Base-by-base conservation (phyloP, 2,329 filamentous ascomycete genomes). In the Allantophomopsis lycopodina region DNA sequence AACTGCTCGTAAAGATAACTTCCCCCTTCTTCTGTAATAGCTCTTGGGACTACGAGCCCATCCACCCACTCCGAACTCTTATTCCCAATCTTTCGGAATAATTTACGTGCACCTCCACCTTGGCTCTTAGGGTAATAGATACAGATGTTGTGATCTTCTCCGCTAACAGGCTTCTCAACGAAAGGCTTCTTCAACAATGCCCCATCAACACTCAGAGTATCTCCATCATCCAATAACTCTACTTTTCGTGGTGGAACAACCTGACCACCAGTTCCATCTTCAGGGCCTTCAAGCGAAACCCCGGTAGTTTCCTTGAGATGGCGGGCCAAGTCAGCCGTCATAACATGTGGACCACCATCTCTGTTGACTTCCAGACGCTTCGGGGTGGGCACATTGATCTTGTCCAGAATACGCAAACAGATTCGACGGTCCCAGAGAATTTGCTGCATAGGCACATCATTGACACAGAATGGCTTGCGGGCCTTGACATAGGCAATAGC, bases 1-100 rank as follows among this genome's bases (percentile, higher is more conserved):
- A 98, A 98, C 57, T 94, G 87, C 59, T 98, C 91, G 59, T 96
- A 98, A 45, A 98, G 76, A 64, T 89, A 98, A 58, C 88, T 96
- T 53, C 82, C 77, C 15, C 70, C 70, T 1, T 77, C 74, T 49
- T 96, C 86, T 1, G 81, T 81, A 44, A 96, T 81, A 38, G 80
- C 86, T 31, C 88, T 71, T 10, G 91, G 91, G 14, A 83, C 62
- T 13, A 65, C 74, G 43, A 98, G 70, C 10, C 79, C 78, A 13
- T 82, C 73, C 43, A 95, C 82, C 53, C 82, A 94, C 58, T 98
- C 93, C 1, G 89, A 96, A 59, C 89, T 96, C 64, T 98, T 98
- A 69, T 98, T 98, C 53, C 93, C 93, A 52, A 98, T 84, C 60
- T 98, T 98, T 42, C 91, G 75, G 62, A 98, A 98, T 3, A 98